These are phyloP conservation scores for Xylariaceae sp. DNA, from an alignment of 2,329 filamentous ascomycete species.

Conservation along the genomic window DNA sequence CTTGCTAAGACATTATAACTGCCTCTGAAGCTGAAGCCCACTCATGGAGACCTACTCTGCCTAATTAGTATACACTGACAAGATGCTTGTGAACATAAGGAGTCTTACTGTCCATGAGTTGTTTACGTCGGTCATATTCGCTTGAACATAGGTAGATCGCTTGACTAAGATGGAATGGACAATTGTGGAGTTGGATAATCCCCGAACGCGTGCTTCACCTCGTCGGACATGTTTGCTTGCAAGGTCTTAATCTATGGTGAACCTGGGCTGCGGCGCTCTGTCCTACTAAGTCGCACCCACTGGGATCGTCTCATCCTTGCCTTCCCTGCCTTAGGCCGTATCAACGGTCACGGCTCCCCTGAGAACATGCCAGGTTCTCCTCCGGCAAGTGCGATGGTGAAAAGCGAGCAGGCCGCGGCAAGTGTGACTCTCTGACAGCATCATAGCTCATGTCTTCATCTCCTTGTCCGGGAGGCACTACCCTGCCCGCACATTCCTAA, in stretches of 20 bases:
- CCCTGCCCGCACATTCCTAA: conserved; percentile 24
- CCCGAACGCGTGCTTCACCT: neutral
- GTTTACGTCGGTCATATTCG: no score
- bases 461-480: conserved; percentile 11
- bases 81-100: neutral
- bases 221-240: neutral
- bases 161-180: no score
- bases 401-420: neutral
- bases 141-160: no score
- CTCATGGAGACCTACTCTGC: no score
- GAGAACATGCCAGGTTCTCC: neutral
- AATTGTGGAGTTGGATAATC: neutral
- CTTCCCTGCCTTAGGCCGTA: neutral
- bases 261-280: neutral
- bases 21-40: conserved; percentile 12
- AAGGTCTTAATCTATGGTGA: neutral
- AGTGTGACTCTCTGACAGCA: neutral
- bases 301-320: neutral
- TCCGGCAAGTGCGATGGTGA: no score
- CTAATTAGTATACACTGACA: neutral
- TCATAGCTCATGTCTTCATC: neutral
- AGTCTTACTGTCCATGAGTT: no score
- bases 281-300: neutral
- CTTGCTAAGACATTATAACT: conserved; percentile 1
- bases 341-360: neutral